Evolutionary conservation across 257 asterid genomes (phyloP).

Genomic region (Henckelia pumila): DNA sequence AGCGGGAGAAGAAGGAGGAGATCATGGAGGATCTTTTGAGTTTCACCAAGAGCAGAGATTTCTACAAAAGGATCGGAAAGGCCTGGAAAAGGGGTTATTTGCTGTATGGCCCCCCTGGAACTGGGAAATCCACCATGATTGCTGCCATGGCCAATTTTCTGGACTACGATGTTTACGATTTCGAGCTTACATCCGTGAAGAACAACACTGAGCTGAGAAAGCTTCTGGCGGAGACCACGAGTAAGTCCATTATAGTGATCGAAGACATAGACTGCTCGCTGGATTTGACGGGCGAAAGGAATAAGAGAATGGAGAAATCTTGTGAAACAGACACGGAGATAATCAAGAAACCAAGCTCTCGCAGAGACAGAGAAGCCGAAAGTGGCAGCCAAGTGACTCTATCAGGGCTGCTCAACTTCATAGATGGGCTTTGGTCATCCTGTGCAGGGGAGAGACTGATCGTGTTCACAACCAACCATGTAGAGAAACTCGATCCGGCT

Average conservation of each 20-base stretch:
- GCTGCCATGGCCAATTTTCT: conserved; percentile 48
- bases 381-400: conserved; percentile 24
- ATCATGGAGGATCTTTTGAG: conserved; percentile 35
- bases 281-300: conserved; percentile 32
- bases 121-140: conserved; percentile 42
- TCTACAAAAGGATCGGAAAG: conserved; percentile 40
- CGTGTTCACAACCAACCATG: conserved; percentile 27
- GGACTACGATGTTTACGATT: conserved; percentile 37
- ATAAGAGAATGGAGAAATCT: conserved; percentile 25
- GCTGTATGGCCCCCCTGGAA: conserved; percentile 39
- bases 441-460: conserved; percentile 26
- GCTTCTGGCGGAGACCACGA: conserved; percentile 37
- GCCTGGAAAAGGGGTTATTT: conserved; percentile 47
- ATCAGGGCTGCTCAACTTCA: conserved; percentile 21
- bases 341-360: not conserved
- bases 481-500: conserved; percentile 26
- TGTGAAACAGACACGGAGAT: conserved; percentile 21
- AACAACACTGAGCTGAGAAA: conserved; percentile 34
- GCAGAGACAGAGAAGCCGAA: not conserved
- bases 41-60: conserved; percentile 35
- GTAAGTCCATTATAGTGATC: conserved; percentile 39
- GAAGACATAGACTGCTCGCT: conserved; percentile 48
- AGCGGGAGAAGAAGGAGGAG: conserved; percentile 29
- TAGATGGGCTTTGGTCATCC: conserved; percentile 22
- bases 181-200: conserved; percentile 39